Conservation (phyloP, 192 early-diverging fungal genomes). For the Entomortierella chlamydospora region DNA sequence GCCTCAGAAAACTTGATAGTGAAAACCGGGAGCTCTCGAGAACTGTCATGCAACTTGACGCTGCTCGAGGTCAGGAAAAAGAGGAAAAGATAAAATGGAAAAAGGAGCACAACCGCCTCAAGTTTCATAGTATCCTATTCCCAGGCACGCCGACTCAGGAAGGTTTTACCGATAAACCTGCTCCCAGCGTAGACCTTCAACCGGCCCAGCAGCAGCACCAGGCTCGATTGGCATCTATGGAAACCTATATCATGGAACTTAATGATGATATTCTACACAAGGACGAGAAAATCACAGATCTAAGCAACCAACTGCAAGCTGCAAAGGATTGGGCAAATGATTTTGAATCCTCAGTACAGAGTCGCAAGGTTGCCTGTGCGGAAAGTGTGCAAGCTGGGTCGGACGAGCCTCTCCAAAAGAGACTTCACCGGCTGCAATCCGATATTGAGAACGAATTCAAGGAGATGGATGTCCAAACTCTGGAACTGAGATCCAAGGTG, state of each 20-base stretch:
- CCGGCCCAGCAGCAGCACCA: conserved; percentile 4
- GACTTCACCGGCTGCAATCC: conserved; percentile 17
- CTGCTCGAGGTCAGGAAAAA: conserved; percentile 24
- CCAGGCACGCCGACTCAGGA: background rate
- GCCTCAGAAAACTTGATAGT: conserved; percentile 23
- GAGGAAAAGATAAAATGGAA: conserved; percentile 48
- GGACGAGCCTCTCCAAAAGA: background rate
- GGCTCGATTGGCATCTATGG: conserved; percentile 12
- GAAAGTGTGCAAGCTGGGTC: background rate
- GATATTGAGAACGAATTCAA: conserved; percentile 32
- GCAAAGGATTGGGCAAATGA: conserved; percentile 23
- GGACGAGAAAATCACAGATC: conserved; percentile 12
- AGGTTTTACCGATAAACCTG: background rate
- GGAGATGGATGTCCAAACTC: background rate
- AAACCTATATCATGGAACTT: conserved; percentile 36
- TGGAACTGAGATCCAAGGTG: conserved; percentile 6
- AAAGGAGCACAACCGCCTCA: conserved; percentile 36
- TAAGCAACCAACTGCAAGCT: conserved; percentile 10
- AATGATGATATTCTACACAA: conserved; percentile 32
- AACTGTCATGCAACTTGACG: conserved; percentile 24
- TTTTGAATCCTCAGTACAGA: conserved; percentile 7
- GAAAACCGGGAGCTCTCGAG: conserved; percentile 47
- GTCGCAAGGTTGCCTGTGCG: background rate
- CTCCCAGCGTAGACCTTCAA: background rate
- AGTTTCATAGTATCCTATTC: conserved; percentile 43